Evolutionary conservation across 1,284 basidiomycete genomes (phyloP), one percentile per base, ranked within the genome.

Genomic region (Phellopilus nigrolimitatus): DNA sequence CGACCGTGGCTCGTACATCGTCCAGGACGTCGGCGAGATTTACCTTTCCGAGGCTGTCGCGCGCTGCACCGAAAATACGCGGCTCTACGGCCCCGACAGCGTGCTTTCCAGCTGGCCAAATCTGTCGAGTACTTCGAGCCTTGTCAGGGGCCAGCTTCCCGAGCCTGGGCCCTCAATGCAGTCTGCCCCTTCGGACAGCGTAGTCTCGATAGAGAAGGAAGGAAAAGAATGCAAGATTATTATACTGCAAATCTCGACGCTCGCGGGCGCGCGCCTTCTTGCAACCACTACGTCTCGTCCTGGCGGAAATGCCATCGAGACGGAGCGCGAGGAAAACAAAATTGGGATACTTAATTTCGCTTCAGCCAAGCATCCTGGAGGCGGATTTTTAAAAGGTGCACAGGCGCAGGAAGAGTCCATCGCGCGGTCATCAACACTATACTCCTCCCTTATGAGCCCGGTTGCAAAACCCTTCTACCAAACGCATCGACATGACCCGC

Each of bases 21-120:
- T 60, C n/a, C 53, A 52, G 4, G 48, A 57, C 53, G 42, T 49
- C 9, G 47, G 41, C 2, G 41, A 60, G 37, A 60, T 67, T 54
- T 67, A 68, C 55, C 57, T 77, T 33, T 61, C 61, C 12, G 63
- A 62, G 1, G 57, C 63, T 44, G 54, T 68, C 41, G 57, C 60
- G 25, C 57, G 61, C 33, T 69, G 70, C 19, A 66, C 68, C 38
- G 65, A 67, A 44, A 65, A 68, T 43, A 77, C 75, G 0, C 61
- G 60, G 27, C 72, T 70, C 49, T 78, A 74, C 53, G 56, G 66
- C 1, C 68, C 73, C 6, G 67, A 76, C 33, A 63, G 61, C 3
- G 37, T 65, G 2, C 60, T 73, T 2, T 68, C 72, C 3, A 55
- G 58, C 22, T 77, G 76, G 75, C 15, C 61, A 4, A 46, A 3